Evolutionary conservation across 495 filamentous ascomycete species (phyloP), one percentile per base, ranked within the genome.

Genomic region (Xylaria castorea): DNA sequence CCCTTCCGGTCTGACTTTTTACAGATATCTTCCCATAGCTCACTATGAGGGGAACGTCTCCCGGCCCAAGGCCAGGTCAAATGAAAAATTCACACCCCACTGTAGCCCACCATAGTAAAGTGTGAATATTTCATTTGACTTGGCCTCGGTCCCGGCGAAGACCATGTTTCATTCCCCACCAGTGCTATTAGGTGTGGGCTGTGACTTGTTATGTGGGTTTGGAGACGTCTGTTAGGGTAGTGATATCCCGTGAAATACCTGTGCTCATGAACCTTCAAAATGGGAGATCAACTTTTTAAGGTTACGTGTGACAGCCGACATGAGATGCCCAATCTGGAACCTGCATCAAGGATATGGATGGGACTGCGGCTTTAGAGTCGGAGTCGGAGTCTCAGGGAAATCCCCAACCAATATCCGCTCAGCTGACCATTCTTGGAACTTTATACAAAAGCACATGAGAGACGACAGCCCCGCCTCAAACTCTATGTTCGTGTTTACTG

Each of bases 351-450:
- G 53, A 16, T 25, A n/a, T 20, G 32, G 5, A 25, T 53, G 64
- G 8, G 14, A 27, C 14, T 36, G 5, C 12, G 50, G 34, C 34
- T 25, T 36, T 20, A 14, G 42, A n/a, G 11, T 25, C 44, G 65
- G 48, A 32, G 9, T n/a, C 36, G 22, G 18, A n/a, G n/a, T n/a
- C n/a, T n/a, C n/a, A n/a, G 16, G 66, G 66, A 68, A 57, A 46
- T 69, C 66, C 66, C 66, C 46, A 69, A 44, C 53, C 34, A 27
- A 55, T n/a, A 18, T 69, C 66, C 66, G 38, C 18, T 44, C 50
- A 46, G 66, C 38, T 60, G 53, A 60, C 30, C 40, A 40, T 18
- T 12, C 9, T 27, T 7, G 20, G 48, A 38, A 22, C 32, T 14
- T 51, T 60, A 38, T 55, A 36, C 50, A 25, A 36, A 51, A 69